Conservation (phyloP, 31 red algal genomes). For the Porphyra umbilicalis region DNA sequence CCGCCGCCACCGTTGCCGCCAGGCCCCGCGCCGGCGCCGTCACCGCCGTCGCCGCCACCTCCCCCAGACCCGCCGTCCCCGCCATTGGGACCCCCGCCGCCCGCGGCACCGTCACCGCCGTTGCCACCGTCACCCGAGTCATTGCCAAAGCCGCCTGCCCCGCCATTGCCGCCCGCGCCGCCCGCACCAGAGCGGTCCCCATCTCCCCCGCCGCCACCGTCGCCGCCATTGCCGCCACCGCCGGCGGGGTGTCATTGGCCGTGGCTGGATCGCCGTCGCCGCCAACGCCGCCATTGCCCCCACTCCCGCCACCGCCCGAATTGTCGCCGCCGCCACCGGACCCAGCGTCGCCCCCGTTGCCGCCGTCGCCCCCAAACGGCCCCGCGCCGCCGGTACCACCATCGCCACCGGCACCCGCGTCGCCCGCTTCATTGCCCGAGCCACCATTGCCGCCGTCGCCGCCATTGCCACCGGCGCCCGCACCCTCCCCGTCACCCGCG, state of each 20-base stretch:
- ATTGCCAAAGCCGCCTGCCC: not conserved
- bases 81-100: not conserved
- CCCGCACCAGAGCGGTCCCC: not conserved
- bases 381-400: not conserved
- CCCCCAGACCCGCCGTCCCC: too few relatives aligned
- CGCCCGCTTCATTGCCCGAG: not conserved
- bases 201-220: not conserved
- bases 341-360: not conserved
- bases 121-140: not conserved
- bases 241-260: not conserved
- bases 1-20: too few relatives aligned
- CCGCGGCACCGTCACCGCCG: not conserved
- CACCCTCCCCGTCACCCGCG: not conserved
- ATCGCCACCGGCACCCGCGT: not conserved
- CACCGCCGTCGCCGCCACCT: not conserved
- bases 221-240: not conserved
- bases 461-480: not conserved
- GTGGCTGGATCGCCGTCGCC: not conserved
- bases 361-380: not conserved
- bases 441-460: not conserved
- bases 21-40: not conserved
- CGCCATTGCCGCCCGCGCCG: not conserved
- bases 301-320: not conserved
- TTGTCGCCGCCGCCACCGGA: not conserved
- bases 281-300: not conserved